These are phyloP conservation scores for Striga asiatica DNA, from an alignment of 257 asterid species.

Conservation along the genomic window DNA sequence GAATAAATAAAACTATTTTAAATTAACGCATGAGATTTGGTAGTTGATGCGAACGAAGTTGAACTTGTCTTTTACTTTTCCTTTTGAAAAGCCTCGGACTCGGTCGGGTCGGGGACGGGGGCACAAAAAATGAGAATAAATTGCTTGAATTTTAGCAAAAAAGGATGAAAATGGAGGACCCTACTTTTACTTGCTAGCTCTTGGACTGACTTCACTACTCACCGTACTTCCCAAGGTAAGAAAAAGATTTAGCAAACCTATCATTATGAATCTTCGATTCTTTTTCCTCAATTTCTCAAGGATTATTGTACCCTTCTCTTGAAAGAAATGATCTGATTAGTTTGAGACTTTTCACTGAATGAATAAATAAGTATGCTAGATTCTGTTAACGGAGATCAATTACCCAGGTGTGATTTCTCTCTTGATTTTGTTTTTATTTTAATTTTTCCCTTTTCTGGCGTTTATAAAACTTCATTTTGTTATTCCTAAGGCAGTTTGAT, in stretches of 20 bases:
- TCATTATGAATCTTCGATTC: constrained; percentile 4
- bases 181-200: constrained; percentile 17
- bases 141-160: too few species aligned
- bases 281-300: too few species aligned
- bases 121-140: too few species aligned
- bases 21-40: too few species aligned
- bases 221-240: constrained; percentile 25
- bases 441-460: neutral
- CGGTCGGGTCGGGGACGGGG: too few species aligned
- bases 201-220: constrained; percentile 26
- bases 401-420: constrained; percentile 34
- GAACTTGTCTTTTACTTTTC: too few species aligned
- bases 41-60: too few species aligned
- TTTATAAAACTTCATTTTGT: neutral
- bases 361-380: constrained; percentile 22
- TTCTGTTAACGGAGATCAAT: constrained; percentile 34
- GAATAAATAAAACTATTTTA: too few species aligned
- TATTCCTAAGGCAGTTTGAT: neutral
- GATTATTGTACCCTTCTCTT: too few species aligned
- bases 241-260: neutral
- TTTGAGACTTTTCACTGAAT: too few species aligned
- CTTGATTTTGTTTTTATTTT: neutral
- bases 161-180: constrained; percentile 22
- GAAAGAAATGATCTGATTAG: too few species aligned
- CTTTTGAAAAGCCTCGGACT: too few species aligned